These are phyloP conservation scores for Kwoniella pini DNA, from an alignment of 768 basidiomycete genomes.

Conservation along the genomic window DNA sequence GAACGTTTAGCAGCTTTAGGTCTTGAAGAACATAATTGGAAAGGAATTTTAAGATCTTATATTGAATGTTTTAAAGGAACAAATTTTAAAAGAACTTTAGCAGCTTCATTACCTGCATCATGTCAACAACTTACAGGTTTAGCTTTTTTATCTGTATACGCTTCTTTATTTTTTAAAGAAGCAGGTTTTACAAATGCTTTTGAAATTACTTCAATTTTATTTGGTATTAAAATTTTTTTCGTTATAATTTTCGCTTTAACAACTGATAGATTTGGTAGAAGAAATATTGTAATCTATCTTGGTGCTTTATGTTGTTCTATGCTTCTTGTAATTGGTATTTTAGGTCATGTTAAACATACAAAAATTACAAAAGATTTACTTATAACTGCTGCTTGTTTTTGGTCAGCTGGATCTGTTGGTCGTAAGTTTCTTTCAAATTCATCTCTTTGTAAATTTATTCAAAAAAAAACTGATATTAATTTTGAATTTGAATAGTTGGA, in stretches of 20 bases:
- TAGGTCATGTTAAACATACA: constrained; percentile 20
- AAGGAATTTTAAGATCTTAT: constrained; percentile 19
- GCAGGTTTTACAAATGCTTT: constrained; percentile 30
- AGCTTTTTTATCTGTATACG: constrained; percentile 21
- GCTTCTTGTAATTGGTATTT: constrained; percentile 25
- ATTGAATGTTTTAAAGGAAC: constrained; percentile 26
- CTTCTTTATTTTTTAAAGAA: constrained; percentile 28
- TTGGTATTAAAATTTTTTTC: constrained; percentile 22
- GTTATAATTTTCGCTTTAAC: constrained; percentile 21
- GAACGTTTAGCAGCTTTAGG: constrained; percentile 7
- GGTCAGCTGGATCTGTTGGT: constrained; percentile 20
- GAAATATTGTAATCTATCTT: constrained; percentile 19
- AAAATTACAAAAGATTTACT: constrained; percentile 8
- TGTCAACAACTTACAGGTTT: constrained; percentile 28
- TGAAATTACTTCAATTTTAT: constrained; percentile 25
- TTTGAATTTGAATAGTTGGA: constrained; percentile 7
- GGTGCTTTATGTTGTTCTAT: constrained; percentile 13
- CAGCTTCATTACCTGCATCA: constrained; percentile 12
- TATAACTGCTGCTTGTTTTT: constrained; percentile 20
- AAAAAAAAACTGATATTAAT: background rate
- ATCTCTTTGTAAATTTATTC: background rate
- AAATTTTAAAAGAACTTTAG: constrained; percentile 25
- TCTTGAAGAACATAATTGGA: constrained; percentile 10
- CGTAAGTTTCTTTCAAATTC: constrained; percentile 5
- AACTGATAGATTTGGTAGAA: constrained; percentile 27